Evolutionary conservation across 2,329 filamentous ascomycete species (phyloP), one percentile per base, ranked within the genome.

Genomic region (Magnaporthiopsis incrustans): DNA sequence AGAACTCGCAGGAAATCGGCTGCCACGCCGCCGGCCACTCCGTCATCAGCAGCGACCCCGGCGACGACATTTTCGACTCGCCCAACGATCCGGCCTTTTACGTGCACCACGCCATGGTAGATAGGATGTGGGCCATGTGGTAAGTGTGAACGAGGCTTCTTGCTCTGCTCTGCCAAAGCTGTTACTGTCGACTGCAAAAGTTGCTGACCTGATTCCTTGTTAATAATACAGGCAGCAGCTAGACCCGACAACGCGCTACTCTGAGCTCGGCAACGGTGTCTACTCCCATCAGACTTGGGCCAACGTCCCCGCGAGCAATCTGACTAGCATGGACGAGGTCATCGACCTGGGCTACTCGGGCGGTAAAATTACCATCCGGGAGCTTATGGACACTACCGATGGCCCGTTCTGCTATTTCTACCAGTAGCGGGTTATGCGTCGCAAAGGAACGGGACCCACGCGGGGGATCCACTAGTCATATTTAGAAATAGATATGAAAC

Each of bases 331-430:
- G n/a, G 67, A 63, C 18, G 72, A 73, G 22, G 64, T 68, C 0
- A 68, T 74, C 26, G 68, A 73, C 50, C 70, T 73, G 69, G 72
- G 72, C 10, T 72, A 73, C 60, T 69, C 70, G 0, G 73, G 64
- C 0, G 58, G 64, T 1, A 68, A 65, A 1, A 70, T 69, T 22
- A 69, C 69, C 12, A 71, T 74, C 60, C 64, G 64, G 6, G 66
- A 72, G 10, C 69, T 73, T 60, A 74, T 74, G 73, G 70, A 70
- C 26, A 73, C 72, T 0, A 66, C 68, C 8, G 65, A 63, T 0
- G 71, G 71, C 0, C 69, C 69, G 0, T 66, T 73, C n/a, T 73
- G 72, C 62, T 74, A 73, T 62, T 71, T 71, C 33, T 74, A 73
- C 57, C 65, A 71, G 18, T 73, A 25, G 32, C n/a, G n/a, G n/a